phyloP scores from a whole-genome alignment of 495 filamentous ascomycete species.

The Aspergillus heteromorphus region DNA sequence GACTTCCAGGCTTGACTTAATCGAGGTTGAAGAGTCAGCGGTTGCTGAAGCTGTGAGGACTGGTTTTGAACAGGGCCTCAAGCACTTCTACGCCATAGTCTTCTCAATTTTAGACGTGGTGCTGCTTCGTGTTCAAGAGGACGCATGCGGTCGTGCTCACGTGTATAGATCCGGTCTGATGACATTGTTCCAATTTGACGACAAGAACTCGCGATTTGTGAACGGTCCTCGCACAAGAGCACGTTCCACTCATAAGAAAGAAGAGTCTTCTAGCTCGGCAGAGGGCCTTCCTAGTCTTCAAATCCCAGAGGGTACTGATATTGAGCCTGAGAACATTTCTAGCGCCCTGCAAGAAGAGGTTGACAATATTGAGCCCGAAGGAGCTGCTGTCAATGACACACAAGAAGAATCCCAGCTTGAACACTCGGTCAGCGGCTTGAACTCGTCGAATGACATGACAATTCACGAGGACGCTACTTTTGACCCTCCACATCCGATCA shows the following conservation, averaged over 20 bases:
- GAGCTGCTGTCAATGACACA: no score
- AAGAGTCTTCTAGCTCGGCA: not conserved
- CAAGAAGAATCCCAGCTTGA: not conserved
- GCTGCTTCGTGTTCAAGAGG: constrained; percentile 5
- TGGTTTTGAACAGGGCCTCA: constrained; percentile 10
- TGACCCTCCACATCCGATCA: not conserved
- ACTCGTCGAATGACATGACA: not conserved
- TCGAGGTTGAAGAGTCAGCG: constrained; percentile 16
- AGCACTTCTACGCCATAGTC: constrained; percentile 12
- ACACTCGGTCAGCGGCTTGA: no score
- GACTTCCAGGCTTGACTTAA: constrained; percentile 10
- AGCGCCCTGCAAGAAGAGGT: no score
- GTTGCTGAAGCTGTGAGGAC: constrained; percentile 12
- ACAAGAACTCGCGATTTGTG: constrained; percentile 5
- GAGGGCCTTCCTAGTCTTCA: no score
- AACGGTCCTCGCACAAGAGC: constrained; percentile 10
- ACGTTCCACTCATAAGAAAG: not conserved
- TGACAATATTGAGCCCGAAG: no score
- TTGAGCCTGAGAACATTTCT: no score
- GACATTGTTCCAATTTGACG: constrained; percentile 11
- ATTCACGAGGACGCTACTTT: not conserved
- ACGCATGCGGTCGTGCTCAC: not conserved
- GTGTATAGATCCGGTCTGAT: constrained; percentile 10
- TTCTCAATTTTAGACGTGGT: constrained; percentile 18
- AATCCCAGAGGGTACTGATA: no score